A percentile compares a stretch with the other conserved stretches of the same genome.
Evolutionary conservation across 805 yeast genomes (phyloP).

Genomic region (Candida tibetensis): DNA sequence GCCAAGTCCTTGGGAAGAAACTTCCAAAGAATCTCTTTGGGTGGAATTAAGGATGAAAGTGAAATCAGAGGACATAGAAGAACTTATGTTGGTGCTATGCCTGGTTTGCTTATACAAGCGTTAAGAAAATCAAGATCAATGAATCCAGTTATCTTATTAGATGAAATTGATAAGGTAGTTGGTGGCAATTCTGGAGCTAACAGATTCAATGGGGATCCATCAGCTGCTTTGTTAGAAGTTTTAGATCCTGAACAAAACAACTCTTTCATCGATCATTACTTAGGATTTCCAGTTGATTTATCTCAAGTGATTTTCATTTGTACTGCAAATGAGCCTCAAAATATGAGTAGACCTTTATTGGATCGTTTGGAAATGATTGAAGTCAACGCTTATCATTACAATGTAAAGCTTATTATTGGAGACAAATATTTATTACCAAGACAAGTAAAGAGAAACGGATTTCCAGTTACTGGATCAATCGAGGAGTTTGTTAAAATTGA

Average conservation of each 20-base stretch:
- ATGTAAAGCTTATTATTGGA: slow-evolving; percentile 75
- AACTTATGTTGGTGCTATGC: slow-evolving; percentile 91
- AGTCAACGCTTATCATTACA: slow-evolving; percentile 73
- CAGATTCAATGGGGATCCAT: slow-evolving; percentile 76
- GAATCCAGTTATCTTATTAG: slow-evolving; percentile 81
- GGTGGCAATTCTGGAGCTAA: slow-evolving; percentile 47
- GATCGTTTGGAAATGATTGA: slow-evolving; percentile 84
- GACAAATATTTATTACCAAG: slow-evolving; percentile 68
- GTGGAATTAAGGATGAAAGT: slow-evolving; percentile 86
- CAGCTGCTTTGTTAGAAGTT: slow-evolving; percentile 84
- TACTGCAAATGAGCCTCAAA: slow-evolving; percentile 76
- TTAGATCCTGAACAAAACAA: slow-evolving; percentile 87
- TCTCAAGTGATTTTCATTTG: slow-evolving; percentile 80
- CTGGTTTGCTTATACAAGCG: slow-evolving; percentile 77
- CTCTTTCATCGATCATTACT: slow-evolving; percentile 74
- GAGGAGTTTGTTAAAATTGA: slow-evolving; percentile 43
- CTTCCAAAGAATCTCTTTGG: slow-evolving; percentile 77
- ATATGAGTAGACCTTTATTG: slow-evolving; percentile 70
- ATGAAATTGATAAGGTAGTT: slow-evolving; percentile 79
- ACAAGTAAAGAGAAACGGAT: slow-evolving; percentile 67
- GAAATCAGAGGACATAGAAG: slow-evolving; percentile 89
- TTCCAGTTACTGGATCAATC: slow-evolving; percentile 31
- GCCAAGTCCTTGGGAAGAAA: slow-evolving; percentile 71
- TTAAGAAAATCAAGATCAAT: slow-evolving; percentile 69
- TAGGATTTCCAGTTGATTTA: slow-evolving; percentile 82